These are phyloP conservation scores for Trichosporon inkin DNA, from an alignment of 1,284 basidiomycete genomes.

Conservation along the genomic window DNA sequence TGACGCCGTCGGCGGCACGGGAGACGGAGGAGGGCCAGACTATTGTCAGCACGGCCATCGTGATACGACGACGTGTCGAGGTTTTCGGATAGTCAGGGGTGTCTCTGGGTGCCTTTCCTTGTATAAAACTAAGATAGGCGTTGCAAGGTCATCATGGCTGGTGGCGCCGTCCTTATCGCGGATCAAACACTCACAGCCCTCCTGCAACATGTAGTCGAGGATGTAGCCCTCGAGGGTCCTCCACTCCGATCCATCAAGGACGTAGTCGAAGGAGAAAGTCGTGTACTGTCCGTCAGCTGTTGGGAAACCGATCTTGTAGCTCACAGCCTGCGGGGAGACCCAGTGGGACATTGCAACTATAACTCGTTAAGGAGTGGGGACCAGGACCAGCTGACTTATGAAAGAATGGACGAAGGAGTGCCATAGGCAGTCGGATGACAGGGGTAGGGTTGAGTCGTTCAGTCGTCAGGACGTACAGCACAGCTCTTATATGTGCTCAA, in stretches of 20 bases:
- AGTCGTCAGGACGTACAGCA: neutral
- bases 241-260: slow-evolving; percentile 4
- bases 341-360: neutral
- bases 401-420: neutral
- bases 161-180: neutral
- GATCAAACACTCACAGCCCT: slow-evolving; percentile 2
- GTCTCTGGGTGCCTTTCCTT: neutral
- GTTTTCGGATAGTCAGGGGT: neutral
- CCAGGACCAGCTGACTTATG: neutral
- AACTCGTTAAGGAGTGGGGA: neutral
- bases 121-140: neutral
- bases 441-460: neutral
- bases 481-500: neutral
- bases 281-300: neutral
- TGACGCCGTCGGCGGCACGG: neutral
- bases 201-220: slow-evolving; percentile 13
- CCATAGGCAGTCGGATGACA: neutral
- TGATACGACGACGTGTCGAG: too few species aligned
- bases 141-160: slow-evolving; percentile 3
- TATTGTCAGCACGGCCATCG: neutral
- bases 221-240: slow-evolving; percentile 8
- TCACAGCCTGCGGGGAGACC: slow-evolving; percentile 9
- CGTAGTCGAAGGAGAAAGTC: slow-evolving; percentile 7
- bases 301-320: neutral
- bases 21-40: slow-evolving; percentile 1